A percentile compares a stretch with the other conserved stretches of the same genome.
These are phyloP conservation scores for Globisporangium viniferum DNA, from an alignment of 352 stramenopile species.

Conservation along the genomic window DNA sequence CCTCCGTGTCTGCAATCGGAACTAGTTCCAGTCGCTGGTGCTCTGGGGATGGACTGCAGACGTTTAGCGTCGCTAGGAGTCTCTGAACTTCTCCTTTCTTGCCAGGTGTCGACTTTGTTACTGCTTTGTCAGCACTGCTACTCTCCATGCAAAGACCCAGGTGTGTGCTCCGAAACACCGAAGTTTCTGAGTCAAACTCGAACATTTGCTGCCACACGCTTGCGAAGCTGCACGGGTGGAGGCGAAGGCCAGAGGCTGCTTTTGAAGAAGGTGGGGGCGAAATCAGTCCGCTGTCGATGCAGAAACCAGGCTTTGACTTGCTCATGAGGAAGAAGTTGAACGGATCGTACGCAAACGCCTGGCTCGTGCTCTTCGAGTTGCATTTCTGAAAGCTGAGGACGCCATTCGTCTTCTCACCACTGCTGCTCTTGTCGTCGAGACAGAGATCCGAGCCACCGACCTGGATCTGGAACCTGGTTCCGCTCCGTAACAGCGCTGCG, in stretches of 20 bases:
- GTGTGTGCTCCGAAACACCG: constrained; percentile 2
- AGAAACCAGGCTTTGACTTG: neutral
- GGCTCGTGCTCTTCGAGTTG: neutral
- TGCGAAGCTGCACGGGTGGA: constrained; percentile 3
- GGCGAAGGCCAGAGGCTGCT: neutral
- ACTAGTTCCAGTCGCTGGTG: neutral
- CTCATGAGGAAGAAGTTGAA: constrained; percentile 14
- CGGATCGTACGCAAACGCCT: constrained; percentile 15
- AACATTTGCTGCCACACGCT: constrained; percentile 8
- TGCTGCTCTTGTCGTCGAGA: neutral
- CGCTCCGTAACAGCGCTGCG: constrained; percentile 3
- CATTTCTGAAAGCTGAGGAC: constrained; percentile 3
- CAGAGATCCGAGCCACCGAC: neutral
- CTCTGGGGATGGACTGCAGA: neutral
- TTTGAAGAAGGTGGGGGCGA: neutral
- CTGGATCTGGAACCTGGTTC: constrained; percentile 9
- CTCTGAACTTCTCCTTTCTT: neutral
- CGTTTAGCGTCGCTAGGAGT: neutral
- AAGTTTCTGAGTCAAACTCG: neutral
- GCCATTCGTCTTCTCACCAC: neutral
- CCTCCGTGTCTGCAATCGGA: neutral
- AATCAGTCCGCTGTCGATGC: constrained; percentile 12
- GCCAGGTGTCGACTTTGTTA: neutral
- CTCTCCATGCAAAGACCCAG: constrained; percentile 7
- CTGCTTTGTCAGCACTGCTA: neutral